A percentile compares a stretch with the other conserved stretches of the same genome.
phyloP scores from a whole-genome alignment of 2,329 filamentous ascomycete genomes.

The Eutypa lata region DNA sequence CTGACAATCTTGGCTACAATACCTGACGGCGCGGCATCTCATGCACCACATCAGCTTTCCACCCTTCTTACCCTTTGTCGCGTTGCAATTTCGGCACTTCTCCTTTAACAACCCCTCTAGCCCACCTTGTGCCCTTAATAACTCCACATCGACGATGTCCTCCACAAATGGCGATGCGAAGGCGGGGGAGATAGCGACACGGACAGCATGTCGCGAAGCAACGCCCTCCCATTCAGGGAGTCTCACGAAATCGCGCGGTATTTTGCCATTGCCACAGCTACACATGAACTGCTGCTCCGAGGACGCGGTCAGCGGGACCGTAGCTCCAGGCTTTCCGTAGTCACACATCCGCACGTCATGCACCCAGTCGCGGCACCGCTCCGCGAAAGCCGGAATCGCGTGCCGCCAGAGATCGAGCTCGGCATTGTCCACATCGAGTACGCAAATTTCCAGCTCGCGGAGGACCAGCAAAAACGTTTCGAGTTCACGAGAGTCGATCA shows the following conservation, averaged over 20 bases:
- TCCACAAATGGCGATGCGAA: constrained; percentile 46
- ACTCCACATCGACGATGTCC: constrained; percentile 28
- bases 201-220: constrained; percentile 42
- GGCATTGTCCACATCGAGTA: constrained; percentile 43
- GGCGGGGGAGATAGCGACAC: constrained; percentile 55
- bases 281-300: constrained; percentile 38
- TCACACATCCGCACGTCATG: constrained; percentile 39
- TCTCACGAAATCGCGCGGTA: constrained; percentile 37
- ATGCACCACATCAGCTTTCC: constrained; percentile 40
- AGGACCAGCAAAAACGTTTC: constrained; percentile 37
- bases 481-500: constrained; percentile 30
- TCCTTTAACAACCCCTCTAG: constrained; percentile 12
- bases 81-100: constrained; percentile 36
- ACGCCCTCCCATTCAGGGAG: constrained; percentile 44
- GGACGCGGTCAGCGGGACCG: constrained; percentile 35
- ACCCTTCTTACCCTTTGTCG: constrained; percentile 22
- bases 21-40: constrained; percentile 42
- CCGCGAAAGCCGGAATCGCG: constrained; percentile 39
- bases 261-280: constrained; percentile 40
- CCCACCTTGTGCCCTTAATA: neutral
- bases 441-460: constrained; percentile 33
- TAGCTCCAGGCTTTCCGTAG: constrained; percentile 33
- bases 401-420: constrained; percentile 55
- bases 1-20: constrained; percentile 53
- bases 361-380: constrained; percentile 47